Evolutionary conservation across 371 early-diverging fungal genomes (phyloP), one percentile per base, ranked within the genome.

Genomic region (Rhizopus microsporus): DNA sequence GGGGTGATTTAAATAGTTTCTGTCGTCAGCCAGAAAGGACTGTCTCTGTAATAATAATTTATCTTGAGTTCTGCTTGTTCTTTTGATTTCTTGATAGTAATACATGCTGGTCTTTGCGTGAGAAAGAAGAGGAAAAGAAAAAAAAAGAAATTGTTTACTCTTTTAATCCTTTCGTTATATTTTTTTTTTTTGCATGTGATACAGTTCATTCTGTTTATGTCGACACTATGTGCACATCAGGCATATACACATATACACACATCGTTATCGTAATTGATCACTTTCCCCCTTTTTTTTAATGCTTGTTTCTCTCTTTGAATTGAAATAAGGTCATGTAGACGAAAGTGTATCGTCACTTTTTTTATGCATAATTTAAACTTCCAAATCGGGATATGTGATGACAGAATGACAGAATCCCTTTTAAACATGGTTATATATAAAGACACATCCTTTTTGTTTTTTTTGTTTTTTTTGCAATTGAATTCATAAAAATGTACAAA

Each of bases 1-100:
- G 7, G 84, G 84, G 56, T 83, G 80, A 47, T 71, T 69, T 47
- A 81, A 46, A 58, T 72, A 74, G 49, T 77, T 73, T 50, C 72
- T 78, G 54, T 83, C 81, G 47, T 77, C 80, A 7, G 77, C 79
- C 39, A 80, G 54, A 51, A 77, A 78, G 13, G 73, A 72, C 45
- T 81, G 84, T 40, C 82, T 61, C 57, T 81, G 81, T 23, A 81
- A 56, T 61, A 80, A 47, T 5, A 80, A 54, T 53, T 83, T 83
- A 31, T 81, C 75, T 51, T 83, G 84, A 23, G 82, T 81, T 13
- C 84, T 72, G 63, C 63, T 72, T n/a, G 23, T 32, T 30, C 23
- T 23, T 23, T 23, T 23, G 23, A 23, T 56, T 58, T 34, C 40
- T 42, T 40, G 45, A 7, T 52, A 33, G 67, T 63, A 35, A 50